Evolutionary conservation across 495 filamentous ascomycete genomes (phyloP).

Genomic region (Aspergillus bridgeri): DNA sequence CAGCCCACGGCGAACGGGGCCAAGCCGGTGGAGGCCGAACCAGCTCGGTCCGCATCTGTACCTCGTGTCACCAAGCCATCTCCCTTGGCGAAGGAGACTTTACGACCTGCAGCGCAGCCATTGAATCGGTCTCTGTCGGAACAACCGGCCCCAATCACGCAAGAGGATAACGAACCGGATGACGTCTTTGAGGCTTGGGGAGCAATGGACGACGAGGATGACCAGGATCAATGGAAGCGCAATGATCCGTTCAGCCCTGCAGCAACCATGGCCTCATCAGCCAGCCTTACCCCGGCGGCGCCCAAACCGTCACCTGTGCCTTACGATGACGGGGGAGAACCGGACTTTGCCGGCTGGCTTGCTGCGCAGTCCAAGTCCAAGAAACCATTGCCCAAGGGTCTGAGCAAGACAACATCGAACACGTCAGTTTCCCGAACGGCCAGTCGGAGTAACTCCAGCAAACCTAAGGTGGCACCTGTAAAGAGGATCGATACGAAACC

Average conservation of each 20-base stretch:
- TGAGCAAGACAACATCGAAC: slow-evolving; percentile 52
- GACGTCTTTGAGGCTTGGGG: slow-evolving; percentile 67
- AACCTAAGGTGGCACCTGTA: slow-evolving; percentile 31
- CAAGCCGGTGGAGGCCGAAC: slow-evolving; percentile 29
- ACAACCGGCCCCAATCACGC: slow-evolving; percentile 44
- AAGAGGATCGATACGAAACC: slow-evolving; percentile 52
- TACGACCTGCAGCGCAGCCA: slow-evolving; percentile 38
- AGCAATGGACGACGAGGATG: slow-evolving; percentile 61
- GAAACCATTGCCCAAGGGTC: slow-evolving; percentile 72
- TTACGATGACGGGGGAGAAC: slow-evolving; percentile 80
- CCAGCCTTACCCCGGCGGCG: slow-evolving; percentile 27
- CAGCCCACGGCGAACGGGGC: slow-evolving; percentile 44
- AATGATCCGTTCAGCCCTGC: slow-evolving; percentile 47
- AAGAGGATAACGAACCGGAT: slow-evolving; percentile 42
- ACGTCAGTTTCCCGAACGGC: slow-evolving; percentile 23
- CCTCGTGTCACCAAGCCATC: slow-evolving; percentile 47
- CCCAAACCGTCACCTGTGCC: slow-evolving; percentile 39
- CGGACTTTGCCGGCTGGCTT: slow-evolving; percentile 91
- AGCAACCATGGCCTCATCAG: slow-evolving; percentile 32
- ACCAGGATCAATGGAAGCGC: slow-evolving; percentile 40
- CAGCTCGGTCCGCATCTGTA: slow-evolving; percentile 42
- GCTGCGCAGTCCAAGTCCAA: slow-evolving; percentile 76
- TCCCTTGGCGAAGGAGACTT: slow-evolving; percentile 38
- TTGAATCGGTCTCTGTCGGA: slow-evolving; percentile 38
- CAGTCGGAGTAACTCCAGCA: slow-evolving; percentile 34